Base-by-base conservation (phyloP, 208 protist genomes). In the Sergeia podlipaevii region DNA sequence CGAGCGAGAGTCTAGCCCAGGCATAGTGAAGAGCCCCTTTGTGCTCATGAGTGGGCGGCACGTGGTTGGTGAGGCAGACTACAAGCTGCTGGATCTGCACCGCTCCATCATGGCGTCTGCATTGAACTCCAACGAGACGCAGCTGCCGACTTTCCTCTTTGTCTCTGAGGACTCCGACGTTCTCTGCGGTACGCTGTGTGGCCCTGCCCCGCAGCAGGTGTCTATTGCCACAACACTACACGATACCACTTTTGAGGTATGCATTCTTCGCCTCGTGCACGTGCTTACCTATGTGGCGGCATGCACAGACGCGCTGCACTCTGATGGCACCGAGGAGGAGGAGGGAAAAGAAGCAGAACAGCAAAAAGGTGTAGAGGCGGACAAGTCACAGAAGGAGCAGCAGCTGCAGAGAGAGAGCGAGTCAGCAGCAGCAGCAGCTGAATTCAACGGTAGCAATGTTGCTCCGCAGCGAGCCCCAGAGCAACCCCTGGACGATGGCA, bases 151-250 rank as follows among this genome's bases (percentile, higher is more conserved):
- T 4, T 88, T 95, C 50, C 81, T 89, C 32, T 83, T 95, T 29
- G 64, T 95, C 33, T 91, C 87, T 15, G 87, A 95, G 38, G 87
- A 95, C 49, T 95, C 87, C 0, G 87, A 95, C 65, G 65, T 95
- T 21, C 58, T 91, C 1, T 91, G 83, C 45, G 84, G 87, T 0
- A 74, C 73, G 3, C 70, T 95, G 23, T 95, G 87, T 64, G 87
- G 87, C 0, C 87, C 87, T 2, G 72, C 72, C 1, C 78, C 87
- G 11, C 76, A 90, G 27, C 68, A 57, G 5, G 70, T 82, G 3
- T 82, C 69, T 27, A 86, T 95, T 60, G 87, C 82, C 30, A 95
- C 87, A 7, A 80, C 62, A 27, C 51, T 95, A 24, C 80, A 77
- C 45, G 81, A 91, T 44, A 89, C 84, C 23, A 65, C 84, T n/a